Evolutionary conservation across 2,329 filamentous ascomycete genomes (phyloP), one percentile per base, ranked within the genome.

Genomic region (Sarocladium oryzae): DNA sequence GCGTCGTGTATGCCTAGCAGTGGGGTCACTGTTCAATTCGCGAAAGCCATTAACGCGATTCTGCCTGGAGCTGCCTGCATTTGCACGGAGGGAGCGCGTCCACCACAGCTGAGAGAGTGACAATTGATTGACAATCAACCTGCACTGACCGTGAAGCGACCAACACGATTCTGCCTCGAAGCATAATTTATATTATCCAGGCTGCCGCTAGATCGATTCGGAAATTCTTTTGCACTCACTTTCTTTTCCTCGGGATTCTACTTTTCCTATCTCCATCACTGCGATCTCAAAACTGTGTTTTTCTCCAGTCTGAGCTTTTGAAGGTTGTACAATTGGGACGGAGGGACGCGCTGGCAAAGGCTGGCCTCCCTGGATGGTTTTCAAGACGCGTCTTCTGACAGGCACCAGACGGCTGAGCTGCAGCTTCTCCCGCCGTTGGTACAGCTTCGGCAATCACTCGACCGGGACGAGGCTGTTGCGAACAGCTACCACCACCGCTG

Each of bases 21-120:
- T 35, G 28, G 49, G 49, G 33, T 8, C 15, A 21, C 16, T 23
- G 13, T 6, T 37, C 1, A 37, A n/a, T 30, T 35, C 58, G 53
- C 57, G 56, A 59, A 57, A 55, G 54, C 63, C 61, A 65, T 70
- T 68, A 67, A 70, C 67, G 68, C 68, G 67, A 58, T 64, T 61
- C 65, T 68, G 66, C 67, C 66, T 67, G 54, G 56, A 18, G 52
- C 4, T 7, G 28, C 7, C 7, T 30, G 13, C 28, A 13, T 7
- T 13, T 30, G 13, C 28, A 7, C 7, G 13, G 28, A 7, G 28
- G 7, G 28, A 30, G 28, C 28, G 28, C 7, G 13, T 13, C 9
- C n/a, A 48, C 24, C 37, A 24, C 16, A 41, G 28, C 28, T 30
- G 28, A 30, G 13, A 30, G 7, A 30, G 28, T 7, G 28, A 13